A percentile compares a stretch with the other conserved stretches of the same genome.
Conservation (phyloP, 2,329 filamentous ascomycete genomes). For the Seiridium unicorne region DNA sequence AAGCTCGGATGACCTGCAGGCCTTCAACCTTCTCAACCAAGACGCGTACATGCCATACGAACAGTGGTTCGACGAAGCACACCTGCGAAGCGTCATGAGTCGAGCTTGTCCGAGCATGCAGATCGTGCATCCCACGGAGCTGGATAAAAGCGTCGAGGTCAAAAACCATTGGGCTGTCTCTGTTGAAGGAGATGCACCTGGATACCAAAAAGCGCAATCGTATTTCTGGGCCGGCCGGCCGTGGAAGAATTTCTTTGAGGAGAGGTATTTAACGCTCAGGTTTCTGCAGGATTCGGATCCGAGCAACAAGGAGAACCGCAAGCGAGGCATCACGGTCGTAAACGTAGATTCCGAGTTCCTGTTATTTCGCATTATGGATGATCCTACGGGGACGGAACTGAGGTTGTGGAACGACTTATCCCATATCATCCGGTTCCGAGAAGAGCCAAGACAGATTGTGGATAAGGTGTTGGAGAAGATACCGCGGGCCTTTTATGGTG, state of each 20-base stretch:
- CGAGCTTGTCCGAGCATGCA: not conserved
- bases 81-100: not conserved
- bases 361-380: not conserved
- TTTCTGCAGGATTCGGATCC: not conserved
- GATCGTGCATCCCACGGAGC: not conserved
- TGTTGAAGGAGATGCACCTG: not conserved
- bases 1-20: not conserved
- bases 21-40: not conserved
- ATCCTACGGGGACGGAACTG: not conserved
- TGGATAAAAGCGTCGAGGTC: not conserved
- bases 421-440: not conserved
- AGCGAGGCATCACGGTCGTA: not conserved
- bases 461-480: not conserved
- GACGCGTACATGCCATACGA: conserved; percentile 1
- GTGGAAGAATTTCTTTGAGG: not conserved
- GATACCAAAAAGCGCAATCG: not conserved
- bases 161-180: not conserved
- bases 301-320: not conserved
- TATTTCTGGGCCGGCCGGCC: not conserved
- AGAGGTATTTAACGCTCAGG: not conserved
- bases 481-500: not conserved
- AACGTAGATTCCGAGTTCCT: not conserved
- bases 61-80: not conserved
- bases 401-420: not conserved
- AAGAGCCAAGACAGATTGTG: not conserved